Conservation (phyloP, 2,329 filamentous ascomycete genomes). For the Pseudogymnoascus sp. region DNA sequence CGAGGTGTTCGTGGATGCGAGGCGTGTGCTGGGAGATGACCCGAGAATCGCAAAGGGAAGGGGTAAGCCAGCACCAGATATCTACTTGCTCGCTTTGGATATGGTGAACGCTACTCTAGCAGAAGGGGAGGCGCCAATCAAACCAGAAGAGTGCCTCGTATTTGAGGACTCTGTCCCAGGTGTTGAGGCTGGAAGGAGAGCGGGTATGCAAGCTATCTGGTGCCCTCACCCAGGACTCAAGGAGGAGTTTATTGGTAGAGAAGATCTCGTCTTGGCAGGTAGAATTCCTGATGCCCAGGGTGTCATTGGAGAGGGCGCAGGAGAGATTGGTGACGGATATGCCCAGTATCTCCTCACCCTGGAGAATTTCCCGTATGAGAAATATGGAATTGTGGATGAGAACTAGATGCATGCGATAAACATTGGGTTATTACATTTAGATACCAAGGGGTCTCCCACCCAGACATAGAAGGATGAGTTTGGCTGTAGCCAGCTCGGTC, state of each 20-base stretch:
- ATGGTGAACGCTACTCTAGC: conserved; percentile 72
- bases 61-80: conserved; percentile 94
- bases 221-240: conserved; percentile 74
- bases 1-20: conserved; percentile 58
- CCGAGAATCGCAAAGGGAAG: conserved; percentile 64
- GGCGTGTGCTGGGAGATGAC: conserved; percentile 82
- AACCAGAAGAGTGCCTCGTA: conserved; percentile 82
- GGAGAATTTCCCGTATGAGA: conserved; percentile 49
- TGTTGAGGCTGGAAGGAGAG: conserved; percentile 81
- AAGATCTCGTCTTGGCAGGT: conserved; percentile 77
- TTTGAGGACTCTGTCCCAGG: conserved; percentile 95
- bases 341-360: conserved; percentile 46
- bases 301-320: conserved; percentile 22
- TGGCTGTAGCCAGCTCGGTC: neutral
- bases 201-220: conserved; percentile 94
- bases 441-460: neutral
- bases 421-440: neutral
- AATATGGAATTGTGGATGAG: conserved; percentile 46
- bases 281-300: conserved; percentile 48
- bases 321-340: conserved; percentile 54
- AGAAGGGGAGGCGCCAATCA: conserved; percentile 56
- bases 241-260: conserved; percentile 67
- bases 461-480: neutral
- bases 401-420: neutral
- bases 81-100: conserved; percentile 79